Conservation (phyloP, 495 filamentous ascomycete genomes). For the Aspergillus nanangensis region DNA sequence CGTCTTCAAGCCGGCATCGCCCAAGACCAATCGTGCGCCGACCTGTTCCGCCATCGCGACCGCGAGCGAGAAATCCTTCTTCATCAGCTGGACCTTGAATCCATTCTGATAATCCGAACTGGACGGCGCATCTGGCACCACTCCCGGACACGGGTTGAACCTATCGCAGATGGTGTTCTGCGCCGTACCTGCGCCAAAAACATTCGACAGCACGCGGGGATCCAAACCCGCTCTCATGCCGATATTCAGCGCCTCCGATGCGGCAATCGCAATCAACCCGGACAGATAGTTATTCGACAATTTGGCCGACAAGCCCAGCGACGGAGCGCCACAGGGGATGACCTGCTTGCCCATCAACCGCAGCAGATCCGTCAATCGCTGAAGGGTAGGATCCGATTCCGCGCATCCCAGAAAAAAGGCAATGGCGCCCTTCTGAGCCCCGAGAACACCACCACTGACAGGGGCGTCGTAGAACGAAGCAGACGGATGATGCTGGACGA, state of each 20-base stretch:
- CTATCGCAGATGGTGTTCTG: constrained; percentile 47
- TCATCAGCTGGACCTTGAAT: constrained; percentile 51
- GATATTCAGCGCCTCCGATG: constrained; percentile 50
- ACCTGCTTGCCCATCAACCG: constrained; percentile 43
- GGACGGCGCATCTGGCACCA: constrained; percentile 43
- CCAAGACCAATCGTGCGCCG: constrained; percentile 38
- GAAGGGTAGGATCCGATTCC: constrained; percentile 24
- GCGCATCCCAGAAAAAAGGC: constrained; percentile 45
- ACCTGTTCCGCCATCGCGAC: constrained; percentile 42
- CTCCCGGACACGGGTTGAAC: constrained; percentile 47
- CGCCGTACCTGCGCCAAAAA: constrained; percentile 45
- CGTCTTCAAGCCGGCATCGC: constrained; percentile 33
- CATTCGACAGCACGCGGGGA: constrained; percentile 39
- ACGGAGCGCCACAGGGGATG: constrained; percentile 47
- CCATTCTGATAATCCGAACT: constrained; percentile 44
- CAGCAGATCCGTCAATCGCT: constrained; percentile 26
- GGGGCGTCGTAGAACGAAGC: constrained; percentile 39
- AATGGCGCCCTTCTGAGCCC: constrained; percentile 43
- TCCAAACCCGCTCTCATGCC: constrained; percentile 50
- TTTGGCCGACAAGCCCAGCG: constrained; percentile 49
- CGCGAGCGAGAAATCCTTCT: constrained; percentile 48
- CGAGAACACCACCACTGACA: constrained; percentile 42
- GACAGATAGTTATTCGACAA: constrained; percentile 53
- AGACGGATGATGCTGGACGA: constrained; percentile 13
- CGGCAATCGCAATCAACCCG: constrained; percentile 48